These are phyloP conservation scores for Psilocybe mexicana DNA, from an alignment of 1,284 basidiomycete genomes.

Conservation along the genomic window DNA sequence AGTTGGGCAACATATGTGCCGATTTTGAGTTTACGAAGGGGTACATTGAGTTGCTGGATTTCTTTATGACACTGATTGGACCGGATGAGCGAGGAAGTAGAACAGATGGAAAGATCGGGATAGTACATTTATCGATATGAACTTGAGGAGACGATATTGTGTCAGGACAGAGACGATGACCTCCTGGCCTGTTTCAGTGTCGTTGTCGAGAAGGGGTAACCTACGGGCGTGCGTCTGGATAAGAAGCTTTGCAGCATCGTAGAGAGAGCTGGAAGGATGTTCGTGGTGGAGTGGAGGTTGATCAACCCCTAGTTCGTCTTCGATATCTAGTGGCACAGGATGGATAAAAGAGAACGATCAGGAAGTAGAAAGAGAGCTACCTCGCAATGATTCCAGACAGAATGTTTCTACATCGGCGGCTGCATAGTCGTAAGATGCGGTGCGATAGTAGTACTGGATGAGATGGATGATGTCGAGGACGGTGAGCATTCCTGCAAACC, in stretches of 20 bases:
- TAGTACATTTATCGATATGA: conserved; percentile 93
- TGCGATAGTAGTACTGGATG: conserved; percentile 94
- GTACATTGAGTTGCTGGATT: conserved; percentile 73
- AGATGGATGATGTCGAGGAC: conserved; percentile 95
- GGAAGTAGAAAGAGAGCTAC: conserved; percentile 42
- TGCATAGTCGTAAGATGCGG: conserved; percentile 85
- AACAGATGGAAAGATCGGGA: conserved; percentile 22
- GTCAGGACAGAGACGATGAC: conserved; percentile 96
- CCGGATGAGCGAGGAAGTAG: conserved; percentile 2
- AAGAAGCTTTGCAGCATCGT: conserved; percentile 88
- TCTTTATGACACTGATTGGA: conserved; percentile 65
- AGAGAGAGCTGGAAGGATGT: conserved; percentile 86
- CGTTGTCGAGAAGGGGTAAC: conserved; percentile 90
- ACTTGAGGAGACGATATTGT: conserved; percentile 97
- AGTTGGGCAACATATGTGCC: conserved; percentile 83
- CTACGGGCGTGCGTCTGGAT: conserved; percentile 96
- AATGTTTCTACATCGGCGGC: conserved; percentile 94
- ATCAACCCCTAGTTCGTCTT: conserved; percentile 89
- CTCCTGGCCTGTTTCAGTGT: conserved; percentile 93
- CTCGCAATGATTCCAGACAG: conserved; percentile 84
- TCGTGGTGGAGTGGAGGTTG: conserved; percentile 91
- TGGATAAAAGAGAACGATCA: conserved; percentile 7
- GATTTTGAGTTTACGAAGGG: conserved; percentile 87
- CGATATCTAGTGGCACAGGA: conserved; percentile 70
- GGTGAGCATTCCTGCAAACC: conserved; percentile 95